Evolutionary conservation across 1,139 yeast species (phyloP), one percentile per base, ranked within the genome.

Genomic region (Lizanozyma gosingica): DNA sequence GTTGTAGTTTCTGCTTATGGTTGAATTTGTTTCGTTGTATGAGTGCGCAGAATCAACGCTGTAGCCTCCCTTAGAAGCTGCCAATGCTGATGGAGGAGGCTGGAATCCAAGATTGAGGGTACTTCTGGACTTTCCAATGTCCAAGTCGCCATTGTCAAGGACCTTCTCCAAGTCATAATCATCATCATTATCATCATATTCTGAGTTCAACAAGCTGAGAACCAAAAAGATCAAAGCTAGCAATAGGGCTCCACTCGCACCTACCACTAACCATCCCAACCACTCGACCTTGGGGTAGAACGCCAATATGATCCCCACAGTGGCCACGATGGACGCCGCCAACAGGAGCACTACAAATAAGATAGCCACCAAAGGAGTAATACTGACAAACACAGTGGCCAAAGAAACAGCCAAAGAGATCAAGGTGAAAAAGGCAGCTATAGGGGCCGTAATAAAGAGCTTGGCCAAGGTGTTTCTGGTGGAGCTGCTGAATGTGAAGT

Each of bases 221-320:
- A 56, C 54, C 37, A 67, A 45, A 34, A 60, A 47, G 18, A 65
- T 49, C 4, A 63, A 40, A 4, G 55, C 45, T n/a, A 57, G 40
- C 42, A 69, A 54, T 41, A 53, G 50, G 17, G 65, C 63, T 4
- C 63, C 73, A 3, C 71, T 73, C 11, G 70, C 59, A 3, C 69
- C 76, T 37, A 70, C 54, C 39, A 67, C 54, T 18, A 67, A 56
- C 76, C 76, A 70, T n/a, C 70, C 73, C 8, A 67, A 55, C 74
- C 75, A 70, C 4, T 53, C 51, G 37, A 67, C 65, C 42, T 66
- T 51, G 4, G 75, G 76, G 44, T 60, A 52, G 52, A 65, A 69
- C 11, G 60, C 63, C 39, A 70, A 46, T 4, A 69, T 55, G 15
- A 60, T 59, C 39, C 67, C 54, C 16, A 69, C 49, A 15, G 68